phyloP scores from a whole-genome alignment of 306 rosid species.

The Inga oerstediana region DNA sequence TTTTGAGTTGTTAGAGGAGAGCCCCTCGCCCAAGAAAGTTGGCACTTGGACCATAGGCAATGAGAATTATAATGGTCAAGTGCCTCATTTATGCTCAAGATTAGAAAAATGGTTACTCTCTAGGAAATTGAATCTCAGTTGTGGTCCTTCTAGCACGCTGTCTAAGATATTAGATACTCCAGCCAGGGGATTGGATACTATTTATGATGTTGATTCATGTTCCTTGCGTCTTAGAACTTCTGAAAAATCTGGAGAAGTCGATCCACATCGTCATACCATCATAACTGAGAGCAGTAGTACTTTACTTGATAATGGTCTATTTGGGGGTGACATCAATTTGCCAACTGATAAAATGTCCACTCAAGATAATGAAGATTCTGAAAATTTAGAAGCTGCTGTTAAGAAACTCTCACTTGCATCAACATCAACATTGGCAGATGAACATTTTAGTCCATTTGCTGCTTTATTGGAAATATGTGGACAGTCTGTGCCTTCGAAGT shows the following conservation, averaged over 20 bases:
- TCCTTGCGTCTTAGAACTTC: slow-evolving; percentile 39
- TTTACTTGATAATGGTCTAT: slow-evolving; percentile 11
- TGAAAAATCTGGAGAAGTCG: slow-evolving; percentile 34
- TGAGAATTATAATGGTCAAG: slow-evolving; percentile 40
- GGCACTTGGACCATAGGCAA: slow-evolving; percentile 62
- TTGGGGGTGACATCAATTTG: slow-evolving; percentile 35
- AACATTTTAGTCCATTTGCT: slow-evolving; percentile 54
- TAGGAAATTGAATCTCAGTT: slow-evolving; percentile 55
- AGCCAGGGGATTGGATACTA: slow-evolving; percentile 36
- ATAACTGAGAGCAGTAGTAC: not conserved
- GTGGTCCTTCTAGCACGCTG: slow-evolving; percentile 68
- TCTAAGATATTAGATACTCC: slow-evolving; percentile 83
- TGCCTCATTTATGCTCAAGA: slow-evolving; percentile 71
- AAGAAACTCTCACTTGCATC: slow-evolving; percentile 76
- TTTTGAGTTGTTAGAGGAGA: slow-evolving; percentile 87
- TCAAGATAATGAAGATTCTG: slow-evolving; percentile 39
- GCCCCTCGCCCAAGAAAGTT: slow-evolving; percentile 88
- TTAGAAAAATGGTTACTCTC: slow-evolving; percentile 71
- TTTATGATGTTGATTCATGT: slow-evolving; percentile 36
- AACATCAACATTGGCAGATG: slow-evolving; percentile 50
- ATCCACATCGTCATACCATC: slow-evolving; percentile 30
- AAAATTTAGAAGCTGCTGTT: slow-evolving; percentile 58
- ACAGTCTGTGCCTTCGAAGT: slow-evolving; percentile 68
- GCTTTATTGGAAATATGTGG: slow-evolving; percentile 78
- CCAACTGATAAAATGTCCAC: slow-evolving; percentile 19